Percentiles rank a stretch among this genome's conserved stretches.
Conservation (phyloP, 139 green algal species). For the Tetraselmis striata region DNA sequence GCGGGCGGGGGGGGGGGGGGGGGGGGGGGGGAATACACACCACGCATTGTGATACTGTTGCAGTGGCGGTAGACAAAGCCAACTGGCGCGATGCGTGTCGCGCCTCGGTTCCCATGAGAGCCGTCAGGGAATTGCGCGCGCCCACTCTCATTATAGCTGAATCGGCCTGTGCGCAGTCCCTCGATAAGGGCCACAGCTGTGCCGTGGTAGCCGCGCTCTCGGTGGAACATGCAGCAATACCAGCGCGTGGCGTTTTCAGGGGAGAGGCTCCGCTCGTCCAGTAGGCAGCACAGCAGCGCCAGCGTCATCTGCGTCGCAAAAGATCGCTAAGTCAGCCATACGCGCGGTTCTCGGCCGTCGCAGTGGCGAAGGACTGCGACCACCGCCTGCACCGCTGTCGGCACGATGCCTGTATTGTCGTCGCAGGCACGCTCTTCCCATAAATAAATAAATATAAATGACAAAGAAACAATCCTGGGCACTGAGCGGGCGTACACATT, state of each 20-base stretch:
- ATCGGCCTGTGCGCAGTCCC: neutral
- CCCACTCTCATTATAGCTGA: neutral
- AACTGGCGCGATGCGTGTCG: neutral
- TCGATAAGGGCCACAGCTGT: neutral
- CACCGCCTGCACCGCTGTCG: too few relatives aligned
- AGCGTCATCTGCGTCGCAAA: neutral
- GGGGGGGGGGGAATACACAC: too few relatives aligned
- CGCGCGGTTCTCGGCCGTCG: too few relatives aligned
- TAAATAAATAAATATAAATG: too few relatives aligned
- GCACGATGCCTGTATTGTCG: neutral
- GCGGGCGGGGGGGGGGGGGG: too few relatives aligned
- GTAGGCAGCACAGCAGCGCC: neutral
- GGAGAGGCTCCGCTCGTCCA: neutral
- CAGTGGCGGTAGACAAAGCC: neutral
- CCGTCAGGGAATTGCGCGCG: neutral
- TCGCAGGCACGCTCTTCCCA: neutral
- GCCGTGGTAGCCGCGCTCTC: neutral
- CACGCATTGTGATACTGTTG: neutral
- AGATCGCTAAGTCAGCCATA: neutral
- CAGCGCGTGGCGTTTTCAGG: neutral
- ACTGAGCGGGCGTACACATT: neutral
- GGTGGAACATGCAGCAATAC: neutral
- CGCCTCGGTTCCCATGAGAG: neutral
- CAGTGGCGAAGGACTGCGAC: too few relatives aligned
- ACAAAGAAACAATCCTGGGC: too few relatives aligned